Percentiles rank a stretch among this genome's conserved stretches.
These are phyloP conservation scores for Diaporthe destruens DNA, from an alignment of 2,329 filamentous ascomycete species.

Conservation along the genomic window DNA sequence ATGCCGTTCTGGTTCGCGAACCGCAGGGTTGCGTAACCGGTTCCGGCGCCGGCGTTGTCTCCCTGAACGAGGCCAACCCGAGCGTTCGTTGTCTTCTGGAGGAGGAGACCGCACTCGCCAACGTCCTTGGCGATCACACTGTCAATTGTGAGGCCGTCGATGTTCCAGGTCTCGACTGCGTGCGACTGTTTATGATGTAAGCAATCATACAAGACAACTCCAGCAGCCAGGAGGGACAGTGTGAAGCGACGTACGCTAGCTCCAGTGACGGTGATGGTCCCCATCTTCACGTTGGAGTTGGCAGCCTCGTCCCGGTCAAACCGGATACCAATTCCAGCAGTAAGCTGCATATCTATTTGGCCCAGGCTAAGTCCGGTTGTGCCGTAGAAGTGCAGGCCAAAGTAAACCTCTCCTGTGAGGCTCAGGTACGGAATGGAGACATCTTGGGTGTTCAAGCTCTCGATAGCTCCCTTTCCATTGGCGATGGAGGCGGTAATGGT, in stretches of 20 bases:
- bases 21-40: slow-evolving; percentile 68
- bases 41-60: slow-evolving; percentile 64
- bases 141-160: slow-evolving; percentile 64
- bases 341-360: slow-evolving; percentile 66
- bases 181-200: slow-evolving; percentile 51
- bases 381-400: slow-evolving; percentile 69
- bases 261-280: slow-evolving; percentile 62
- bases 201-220: not conserved
- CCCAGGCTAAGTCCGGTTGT: slow-evolving; percentile 62
- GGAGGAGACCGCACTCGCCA: slow-evolving; percentile 66
- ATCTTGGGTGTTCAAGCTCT: slow-evolving; percentile 60
- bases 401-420: slow-evolving; percentile 70
- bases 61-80: slow-evolving; percentile 67
- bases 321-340: slow-evolving; percentile 66
- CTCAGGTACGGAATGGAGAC: slow-evolving; percentile 68
- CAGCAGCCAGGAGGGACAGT: too few relatives aligned
- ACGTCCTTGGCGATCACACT: slow-evolving; percentile 65
- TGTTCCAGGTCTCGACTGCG: slow-evolving; percentile 71
- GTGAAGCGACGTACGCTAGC: slow-evolving; percentile 52
- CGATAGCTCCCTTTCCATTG: slow-evolving; percentile 64
- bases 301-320: slow-evolving; percentile 67
- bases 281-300: slow-evolving; percentile 68
- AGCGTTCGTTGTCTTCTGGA: slow-evolving; percentile 66
- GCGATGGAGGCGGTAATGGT: slow-evolving; percentile 61
- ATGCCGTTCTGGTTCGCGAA: slow-evolving; percentile 64